Conservation (phyloP, 768 basidiomycete genomes). For the Agaricus blazei region DNA sequence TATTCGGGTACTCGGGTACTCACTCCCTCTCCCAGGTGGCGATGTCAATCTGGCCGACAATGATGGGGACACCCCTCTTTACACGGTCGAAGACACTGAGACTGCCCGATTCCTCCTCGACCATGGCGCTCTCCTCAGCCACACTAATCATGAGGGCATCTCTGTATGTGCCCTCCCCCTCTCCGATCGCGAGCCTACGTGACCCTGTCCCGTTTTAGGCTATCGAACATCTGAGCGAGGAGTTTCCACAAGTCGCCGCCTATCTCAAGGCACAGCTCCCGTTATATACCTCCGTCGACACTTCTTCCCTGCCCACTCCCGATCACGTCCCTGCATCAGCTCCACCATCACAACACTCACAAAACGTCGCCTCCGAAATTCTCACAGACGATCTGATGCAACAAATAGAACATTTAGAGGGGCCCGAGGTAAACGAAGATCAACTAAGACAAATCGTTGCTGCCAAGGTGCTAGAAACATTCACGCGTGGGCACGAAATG, state of each 20-base stretch:
- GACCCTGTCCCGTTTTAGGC: conserved; percentile 39
- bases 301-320: conserved; percentile 1
- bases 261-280: conserved; percentile 46
- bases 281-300: conserved; percentile 18
- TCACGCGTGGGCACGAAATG: conserved; percentile 57
- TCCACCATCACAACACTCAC: conserved; percentile 58
- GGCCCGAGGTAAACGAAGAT: conserved; percentile 61
- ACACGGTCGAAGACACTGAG: conserved; percentile 78
- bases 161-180: conserved; percentile 47
- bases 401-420: conserved; percentile 57
- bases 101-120: conserved; percentile 77
- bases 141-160: conserved; percentile 65
- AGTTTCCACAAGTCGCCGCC: conserved; percentile 62
- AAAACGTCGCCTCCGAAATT: conserved; percentile 63
- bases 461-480: conserved; percentile 61
- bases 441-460: conserved; percentile 61
- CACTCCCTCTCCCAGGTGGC: conserved; percentile 48
- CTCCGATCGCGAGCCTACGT: neutral
- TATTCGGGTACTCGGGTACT: conserved; percentile 3
- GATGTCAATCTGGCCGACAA: conserved; percentile 81
- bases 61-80: conserved; percentile 90
- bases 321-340: conserved; percentile 11
- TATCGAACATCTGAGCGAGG: conserved; percentile 62
- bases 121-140: conserved; percentile 63
- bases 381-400: conserved; percentile 65